Evolutionary conservation across 2,329 filamentous ascomycete genomes (phyloP), one percentile per base, ranked within the genome.

Genomic region (Pseudovirgaria hyperparasitica): DNA sequence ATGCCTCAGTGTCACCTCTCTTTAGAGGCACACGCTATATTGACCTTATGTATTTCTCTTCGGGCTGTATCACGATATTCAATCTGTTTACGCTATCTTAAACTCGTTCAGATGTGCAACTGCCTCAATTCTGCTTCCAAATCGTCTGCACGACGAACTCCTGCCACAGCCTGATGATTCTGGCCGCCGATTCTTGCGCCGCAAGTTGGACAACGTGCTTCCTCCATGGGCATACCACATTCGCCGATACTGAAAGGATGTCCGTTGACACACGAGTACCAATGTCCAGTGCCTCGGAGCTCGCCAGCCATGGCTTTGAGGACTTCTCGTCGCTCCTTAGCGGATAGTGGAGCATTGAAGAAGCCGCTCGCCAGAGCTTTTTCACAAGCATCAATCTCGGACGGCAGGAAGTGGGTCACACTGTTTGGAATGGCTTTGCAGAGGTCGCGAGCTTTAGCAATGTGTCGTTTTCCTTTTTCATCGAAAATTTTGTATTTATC

Each of bases 171-270:
- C 6, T 6, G 28, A 43, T 78, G 71, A 20, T 62, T 7, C 23
- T 39, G 42, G 0, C 76, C 75, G 2, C 74, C 75, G 16, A 81
- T 62, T 0, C 47, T 34, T 2, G 59, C 58, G 2, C 59, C 63
- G 36, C 76, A 82, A 35, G 80, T 65, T 0, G 76, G 73, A 37
- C 77, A 82, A 2, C 46, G 46, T 2, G 73, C 63, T 11, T 41
- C 29, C 43, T 81, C 34, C 70, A 77, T 76, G 0, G 75, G 69
- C 61, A 71, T 69, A 2, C 74, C 74, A 39, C 74, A 78, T 33
- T 79, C 70, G 1, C 72, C 73, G 17, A 79, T 60, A n/a, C n/a
- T n/a, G n/a, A n/a, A n/a, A n/a, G n/a, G n/a, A n/a, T n/a, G n/a
- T n/a, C n/a, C n/a, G n/a, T n/a, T n/a, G n/a, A n/a, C n/a, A n/a